Evolutionary conservation across 306 rosid genomes (phyloP).

Genomic region (Ziziphus jujuba): DNA sequence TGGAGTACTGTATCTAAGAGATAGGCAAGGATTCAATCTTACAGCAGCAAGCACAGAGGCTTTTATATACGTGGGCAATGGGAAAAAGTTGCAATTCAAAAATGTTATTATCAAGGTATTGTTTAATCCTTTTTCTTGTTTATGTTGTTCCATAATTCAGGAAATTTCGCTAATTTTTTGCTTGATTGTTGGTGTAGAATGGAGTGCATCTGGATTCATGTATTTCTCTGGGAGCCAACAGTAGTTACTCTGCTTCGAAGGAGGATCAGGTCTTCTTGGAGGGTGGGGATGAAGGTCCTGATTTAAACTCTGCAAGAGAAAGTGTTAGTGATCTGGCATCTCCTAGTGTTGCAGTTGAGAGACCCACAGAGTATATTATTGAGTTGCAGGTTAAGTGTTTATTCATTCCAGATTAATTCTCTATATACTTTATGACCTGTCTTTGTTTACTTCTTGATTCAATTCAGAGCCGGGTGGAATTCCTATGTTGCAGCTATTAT

Average conservation of each 20-base stretch:
- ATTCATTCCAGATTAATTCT: constrained; percentile 1
- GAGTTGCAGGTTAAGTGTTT: constrained; percentile 73
- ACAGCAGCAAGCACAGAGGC: constrained; percentile 61
- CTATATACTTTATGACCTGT: background rate
- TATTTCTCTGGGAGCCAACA: constrained; percentile 77
- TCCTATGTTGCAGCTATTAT: background rate
- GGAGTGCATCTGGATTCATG: constrained; percentile 86
- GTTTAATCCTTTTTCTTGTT: background rate
- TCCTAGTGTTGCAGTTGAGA: constrained; percentile 38
- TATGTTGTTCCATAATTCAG: constrained; percentile 5
- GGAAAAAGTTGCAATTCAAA: constrained; percentile 89
- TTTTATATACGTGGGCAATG: constrained; percentile 76
- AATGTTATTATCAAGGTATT: constrained; percentile 81
- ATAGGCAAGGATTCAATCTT: constrained; percentile 57
- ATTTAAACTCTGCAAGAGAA: constrained; percentile 33
- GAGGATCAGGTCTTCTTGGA: constrained; percentile 72
- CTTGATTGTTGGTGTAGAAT: constrained; percentile 45
- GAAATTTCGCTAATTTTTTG: constrained; percentile 1
- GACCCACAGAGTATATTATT: constrained; percentile 54
- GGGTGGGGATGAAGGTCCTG: constrained; percentile 42
- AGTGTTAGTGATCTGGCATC: constrained; percentile 35
- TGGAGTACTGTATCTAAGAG: constrained; percentile 67
- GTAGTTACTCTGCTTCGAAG: constrained; percentile 74
- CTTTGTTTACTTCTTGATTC: background rate
- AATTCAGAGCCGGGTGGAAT: background rate